Percentiles rank a stretch among this genome's conserved stretches.
phyloP scores from a whole-genome alignment of 495 filamentous ascomycete genomes.

The Aspergillus avenaceus region DNA sequence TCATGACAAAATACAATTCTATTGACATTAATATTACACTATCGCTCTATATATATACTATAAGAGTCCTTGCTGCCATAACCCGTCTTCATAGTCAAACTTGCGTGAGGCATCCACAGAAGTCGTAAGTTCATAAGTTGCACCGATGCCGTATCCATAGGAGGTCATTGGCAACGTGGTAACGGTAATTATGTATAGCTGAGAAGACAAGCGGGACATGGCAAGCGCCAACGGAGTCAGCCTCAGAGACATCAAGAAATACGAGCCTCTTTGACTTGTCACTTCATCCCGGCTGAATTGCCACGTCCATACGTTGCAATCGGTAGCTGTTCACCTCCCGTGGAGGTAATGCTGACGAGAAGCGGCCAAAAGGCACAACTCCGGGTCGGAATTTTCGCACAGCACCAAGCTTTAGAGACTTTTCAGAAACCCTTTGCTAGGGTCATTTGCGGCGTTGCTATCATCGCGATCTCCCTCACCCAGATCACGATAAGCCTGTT shows the following conservation, averaged over 20 bases:
- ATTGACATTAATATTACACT: slow-evolving; percentile 15
- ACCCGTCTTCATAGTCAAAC: slow-evolving; percentile 4
- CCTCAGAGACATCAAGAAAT: too few relatives aligned
- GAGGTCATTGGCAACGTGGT: slow-evolving; percentile 12
- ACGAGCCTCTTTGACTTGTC: too few relatives aligned
- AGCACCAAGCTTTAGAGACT: slow-evolving; percentile 14
- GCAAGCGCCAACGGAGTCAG: background rate
- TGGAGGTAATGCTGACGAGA: too few relatives aligned
- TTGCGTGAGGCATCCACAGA: slow-evolving; percentile 10
- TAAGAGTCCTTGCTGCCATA: background rate
- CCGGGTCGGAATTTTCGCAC: too few relatives aligned
- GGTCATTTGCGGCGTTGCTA: slow-evolving; percentile 5
- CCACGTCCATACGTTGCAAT: too few relatives aligned
- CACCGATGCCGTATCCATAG: slow-evolving; percentile 11
- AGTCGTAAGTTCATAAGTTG: slow-evolving; percentile 19
- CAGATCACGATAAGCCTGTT: slow-evolving; percentile 37
- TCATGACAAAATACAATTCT: slow-evolving; percentile 3
- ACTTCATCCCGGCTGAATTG: too few relatives aligned
- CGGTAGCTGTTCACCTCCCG: too few relatives aligned
- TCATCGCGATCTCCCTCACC: slow-evolving; percentile 11
- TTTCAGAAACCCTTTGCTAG: slow-evolving; percentile 15
- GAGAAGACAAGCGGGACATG: background rate
- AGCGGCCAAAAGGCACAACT: too few relatives aligned
- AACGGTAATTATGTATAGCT: slow-evolving; percentile 1
- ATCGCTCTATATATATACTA: slow-evolving; percentile 11